These are phyloP conservation scores for Xylariaceae sp. DNA, from an alignment of 2,329 filamentous ascomycete genomes.

Conservation along the genomic window DNA sequence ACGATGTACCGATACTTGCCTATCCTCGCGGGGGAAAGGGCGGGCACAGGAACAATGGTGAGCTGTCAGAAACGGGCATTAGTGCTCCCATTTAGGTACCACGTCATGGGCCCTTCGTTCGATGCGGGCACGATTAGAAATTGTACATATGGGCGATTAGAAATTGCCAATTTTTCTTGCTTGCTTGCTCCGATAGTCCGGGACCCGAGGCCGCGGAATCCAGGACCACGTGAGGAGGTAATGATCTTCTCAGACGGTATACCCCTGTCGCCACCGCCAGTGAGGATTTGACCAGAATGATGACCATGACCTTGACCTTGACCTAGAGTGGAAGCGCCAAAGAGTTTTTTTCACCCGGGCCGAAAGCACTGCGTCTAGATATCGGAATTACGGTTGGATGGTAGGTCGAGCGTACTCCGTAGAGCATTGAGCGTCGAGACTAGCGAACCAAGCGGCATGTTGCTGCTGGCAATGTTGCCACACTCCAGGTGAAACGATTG, in stretches of 20 bases:
- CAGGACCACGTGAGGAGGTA: not conserved
- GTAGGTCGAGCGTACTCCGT: not conserved
- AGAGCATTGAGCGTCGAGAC: constrained; percentile 8
- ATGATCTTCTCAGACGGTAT: not conserved
- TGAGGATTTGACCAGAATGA: not conserved
- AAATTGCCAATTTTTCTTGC: not conserved
- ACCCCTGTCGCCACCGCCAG: not conserved
- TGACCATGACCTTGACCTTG: not conserved
- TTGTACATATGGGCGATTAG: not conserved
- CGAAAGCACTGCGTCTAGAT: constrained; percentile 13
- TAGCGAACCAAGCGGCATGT: constrained; percentile 13
- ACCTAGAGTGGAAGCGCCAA: not conserved
- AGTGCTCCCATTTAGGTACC: not conserved
- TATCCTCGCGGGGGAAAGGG: constrained; percentile 11
- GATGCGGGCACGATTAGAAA: not conserved
- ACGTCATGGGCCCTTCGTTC: not conserved
- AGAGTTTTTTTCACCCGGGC: constrained; percentile 4
- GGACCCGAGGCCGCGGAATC: not conserved
- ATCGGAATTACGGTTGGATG: constrained; percentile 1
- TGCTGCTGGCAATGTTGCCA: constrained; percentile 16
- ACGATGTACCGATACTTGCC: constrained; percentile 24
- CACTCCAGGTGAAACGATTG: constrained; percentile 19
- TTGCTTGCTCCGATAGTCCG: not conserved
- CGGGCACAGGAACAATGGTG: constrained; percentile 15
- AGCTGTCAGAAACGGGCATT: constrained; percentile 3